Evolutionary conservation across 2,329 filamentous ascomycete genomes (phyloP).

Genomic region (Cladobotryum protrusum): DNA sequence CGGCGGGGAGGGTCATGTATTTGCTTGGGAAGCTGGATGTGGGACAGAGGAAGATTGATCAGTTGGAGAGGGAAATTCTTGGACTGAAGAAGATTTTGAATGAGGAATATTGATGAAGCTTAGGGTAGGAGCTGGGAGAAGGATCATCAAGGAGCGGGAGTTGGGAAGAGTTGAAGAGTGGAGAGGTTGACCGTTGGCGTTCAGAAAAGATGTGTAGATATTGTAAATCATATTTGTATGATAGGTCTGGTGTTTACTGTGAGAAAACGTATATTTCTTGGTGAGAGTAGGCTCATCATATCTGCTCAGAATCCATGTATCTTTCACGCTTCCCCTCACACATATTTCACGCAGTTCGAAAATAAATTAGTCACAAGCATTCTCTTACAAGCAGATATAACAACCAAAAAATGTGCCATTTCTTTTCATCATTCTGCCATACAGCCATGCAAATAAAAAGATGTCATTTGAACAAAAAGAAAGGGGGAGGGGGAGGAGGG

Average conservation of each 20-base stretch:
- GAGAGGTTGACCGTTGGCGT: too few species aligned
- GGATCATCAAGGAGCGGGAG: too few species aligned
- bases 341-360: neutral
- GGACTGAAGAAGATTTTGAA: constrained; percentile 60
- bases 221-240: too few species aligned
- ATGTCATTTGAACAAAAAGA: neutral
- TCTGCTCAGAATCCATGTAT: too few species aligned
- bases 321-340: too few species aligned
- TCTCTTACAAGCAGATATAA: neutral
- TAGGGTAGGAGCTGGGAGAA: too few species aligned
- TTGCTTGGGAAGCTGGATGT: constrained; percentile 64
- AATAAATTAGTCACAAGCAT: neutral
- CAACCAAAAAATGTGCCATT: neutral
- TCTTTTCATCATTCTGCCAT: neutral
- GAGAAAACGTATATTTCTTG: too few species aligned
- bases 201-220: too few species aligned
- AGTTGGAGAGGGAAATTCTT: constrained; percentile 66
- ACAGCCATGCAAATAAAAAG: neutral
- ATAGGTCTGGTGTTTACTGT: too few species aligned
- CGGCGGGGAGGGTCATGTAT: constrained; percentile 61
- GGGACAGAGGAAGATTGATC: constrained; percentile 69
- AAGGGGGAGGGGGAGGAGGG: too few species aligned
- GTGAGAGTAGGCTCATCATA: too few species aligned
- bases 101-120: constrained; percentile 35
- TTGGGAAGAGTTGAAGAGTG: too few species aligned